These are phyloP conservation scores for Planoprotostelium fungivorum DNA, from an alignment of 78 protist species.

Conservation along the genomic window DNA sequence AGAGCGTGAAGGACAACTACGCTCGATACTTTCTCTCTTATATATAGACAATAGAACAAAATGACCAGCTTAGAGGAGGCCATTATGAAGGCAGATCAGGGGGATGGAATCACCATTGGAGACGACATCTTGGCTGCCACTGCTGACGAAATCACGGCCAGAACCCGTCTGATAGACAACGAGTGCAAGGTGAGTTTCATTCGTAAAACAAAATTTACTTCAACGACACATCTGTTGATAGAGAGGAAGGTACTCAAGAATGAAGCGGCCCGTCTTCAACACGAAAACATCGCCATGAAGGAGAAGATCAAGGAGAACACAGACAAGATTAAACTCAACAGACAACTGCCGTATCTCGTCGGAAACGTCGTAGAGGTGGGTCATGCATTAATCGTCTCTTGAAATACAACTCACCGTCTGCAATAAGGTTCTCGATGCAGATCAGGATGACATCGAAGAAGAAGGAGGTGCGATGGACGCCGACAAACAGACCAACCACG, in stretches of 20 bases:
- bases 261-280: conserved; percentile 27
- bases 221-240: not conserved
- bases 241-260: conserved; percentile 5
- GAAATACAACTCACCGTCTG: not conserved
- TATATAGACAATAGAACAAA: too few species aligned
- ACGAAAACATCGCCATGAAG: conserved; percentile 51
- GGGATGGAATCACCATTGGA: conserved; percentile 23
- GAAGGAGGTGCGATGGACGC: conserved; percentile 74
- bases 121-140: conserved; percentile 18
- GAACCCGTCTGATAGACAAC: conserved; percentile 51
- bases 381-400: conserved; percentile 2
- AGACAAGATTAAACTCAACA: conserved; percentile 91
- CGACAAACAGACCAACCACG: conserved; percentile 66
- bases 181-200: conserved; percentile 27
- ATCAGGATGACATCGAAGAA: conserved; percentile 54
- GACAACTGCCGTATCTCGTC: conserved; percentile 97
- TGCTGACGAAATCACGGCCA: conserved; percentile 27
- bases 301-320: conserved; percentile 89
- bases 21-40: not conserved
- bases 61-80: conserved; percentile 3
- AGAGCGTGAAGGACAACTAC: not conserved
- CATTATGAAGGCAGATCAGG: not conserved
- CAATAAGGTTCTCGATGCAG: conserved; percentile 2
- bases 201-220: not conserved
- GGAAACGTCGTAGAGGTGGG: conserved; percentile 94